Conservation (phyloP, 1,284 basidiomycete species). For the Cutaneotrichosporon sp. region DNA sequence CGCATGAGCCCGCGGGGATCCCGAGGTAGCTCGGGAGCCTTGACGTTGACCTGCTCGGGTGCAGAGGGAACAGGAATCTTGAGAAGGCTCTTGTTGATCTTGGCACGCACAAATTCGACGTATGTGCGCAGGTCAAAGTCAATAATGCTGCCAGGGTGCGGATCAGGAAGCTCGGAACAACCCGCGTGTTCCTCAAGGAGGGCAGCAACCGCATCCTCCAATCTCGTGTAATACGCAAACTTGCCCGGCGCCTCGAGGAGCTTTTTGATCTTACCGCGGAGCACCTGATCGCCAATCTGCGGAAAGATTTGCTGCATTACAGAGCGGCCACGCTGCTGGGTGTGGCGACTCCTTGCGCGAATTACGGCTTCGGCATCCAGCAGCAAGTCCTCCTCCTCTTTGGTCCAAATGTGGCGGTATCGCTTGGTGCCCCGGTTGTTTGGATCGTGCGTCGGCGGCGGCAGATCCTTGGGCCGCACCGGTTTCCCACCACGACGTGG, state of each 20-base stretch:
- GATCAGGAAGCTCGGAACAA: constrained; percentile 63
- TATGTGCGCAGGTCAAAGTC: constrained; percentile 73
- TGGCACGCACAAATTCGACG: constrained; percentile 67
- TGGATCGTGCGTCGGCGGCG: too few relatives aligned
- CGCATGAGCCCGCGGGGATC: constrained; percentile 54
- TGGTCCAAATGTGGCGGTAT: constrained; percentile 69
- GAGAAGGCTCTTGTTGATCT: constrained; percentile 79
- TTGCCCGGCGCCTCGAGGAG: constrained; percentile 62
- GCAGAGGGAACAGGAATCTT: constrained; percentile 23
- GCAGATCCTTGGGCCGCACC: neutral
- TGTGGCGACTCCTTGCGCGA: constrained; percentile 55
- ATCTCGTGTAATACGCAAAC: constrained; percentile 66
- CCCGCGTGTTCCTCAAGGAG: constrained; percentile 69
- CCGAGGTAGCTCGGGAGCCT: constrained; percentile 25
- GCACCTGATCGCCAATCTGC: constrained; percentile 38
- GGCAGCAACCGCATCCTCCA: constrained; percentile 75
- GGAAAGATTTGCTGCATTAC: constrained; percentile 64
- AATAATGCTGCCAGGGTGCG: constrained; percentile 59
- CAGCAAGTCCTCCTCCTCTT: constrained; percentile 77
- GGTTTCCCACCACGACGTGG: neutral
- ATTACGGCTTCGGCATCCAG: constrained; percentile 78
- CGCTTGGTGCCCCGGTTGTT: neutral
- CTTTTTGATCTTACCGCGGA: constrained; percentile 43
- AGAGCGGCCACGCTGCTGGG: constrained; percentile 52
- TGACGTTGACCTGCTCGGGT: constrained; percentile 6